Base-by-base conservation (phyloP, 768 basidiomycete species). In the Mycena rosella region DNA sequence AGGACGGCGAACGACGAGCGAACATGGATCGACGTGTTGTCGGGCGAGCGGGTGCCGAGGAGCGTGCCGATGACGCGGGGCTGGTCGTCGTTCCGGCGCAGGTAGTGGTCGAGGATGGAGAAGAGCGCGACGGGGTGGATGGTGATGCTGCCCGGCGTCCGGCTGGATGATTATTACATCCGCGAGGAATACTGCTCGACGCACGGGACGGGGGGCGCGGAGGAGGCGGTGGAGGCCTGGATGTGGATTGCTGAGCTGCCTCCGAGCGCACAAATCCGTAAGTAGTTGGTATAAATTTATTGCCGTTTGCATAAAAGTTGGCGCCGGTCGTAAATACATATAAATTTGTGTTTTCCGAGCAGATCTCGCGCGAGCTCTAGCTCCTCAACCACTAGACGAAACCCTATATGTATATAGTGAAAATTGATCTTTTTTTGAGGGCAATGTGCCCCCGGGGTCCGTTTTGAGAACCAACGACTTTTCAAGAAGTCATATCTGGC, bases 91-190 rank as follows among this genome's bases (percentile, higher is more conserved):
- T 88, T 91, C 67, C 95, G 89, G 20, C 97, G 92, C 57, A 98
- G 90, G 80, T 96, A 96, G 84, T 98, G 96, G 81, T 98, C 96
- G 72, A 99, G 90, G 83, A 98, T 94, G 59, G 95, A 91, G 78
- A 98, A 95, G 53, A 99, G 89, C 5, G 95, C 96, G 57, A 95
- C 92, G 15, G 97, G 96, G 77, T 96, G 95, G 67, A 98, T 87
- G 53, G 91, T 94, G 63, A 98, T 87, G 49, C 84, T 86, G 32
- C 88, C 87, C 32, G 91, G 92, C 63, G 89, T 84, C 42, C 91
- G 89, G 60, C 94, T 95, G 74, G 40, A 67, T 24, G 45, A 55
- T 26, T 22, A 59, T 62, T 34, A 69, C 70, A 32, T 45, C 2
- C 13, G 24, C 47, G 59, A 63, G 36, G 65, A 48, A 54, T 1